Conservation (phyloP, 1,284 basidiomycete species). For the Boletus sp. region DNA sequence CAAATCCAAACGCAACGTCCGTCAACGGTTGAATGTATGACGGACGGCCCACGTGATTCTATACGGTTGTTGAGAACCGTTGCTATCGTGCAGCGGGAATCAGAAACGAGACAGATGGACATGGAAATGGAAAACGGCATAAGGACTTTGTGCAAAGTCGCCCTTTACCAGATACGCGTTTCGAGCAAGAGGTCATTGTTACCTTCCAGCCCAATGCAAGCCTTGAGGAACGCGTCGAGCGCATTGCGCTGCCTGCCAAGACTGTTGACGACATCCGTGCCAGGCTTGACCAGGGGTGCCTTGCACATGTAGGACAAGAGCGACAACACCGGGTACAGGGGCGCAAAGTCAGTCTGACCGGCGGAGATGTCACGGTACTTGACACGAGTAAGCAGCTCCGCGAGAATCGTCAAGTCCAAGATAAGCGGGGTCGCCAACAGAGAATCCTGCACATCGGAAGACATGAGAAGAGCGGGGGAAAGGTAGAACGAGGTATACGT, state of each 20-base stretch:
- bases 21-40: conserved; percentile 19
- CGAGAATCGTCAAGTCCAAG: conserved; percentile 89
- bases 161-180: conserved; percentile 79
- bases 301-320: conserved; percentile 95
- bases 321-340: conserved; percentile 84
- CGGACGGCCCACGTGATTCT: not conserved
- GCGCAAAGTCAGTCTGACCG: conserved; percentile 59
- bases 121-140: not conserved
- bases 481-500: conserved; percentile 18
- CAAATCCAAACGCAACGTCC: not conserved
- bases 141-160: not conserved
- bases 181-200: conserved; percentile 79
- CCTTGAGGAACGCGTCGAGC: conserved; percentile 90
- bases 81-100: too few relatives aligned
- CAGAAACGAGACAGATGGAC: too few relatives aligned
- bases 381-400: conserved; percentile 93
- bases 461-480: conserved; percentile 10
- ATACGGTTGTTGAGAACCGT: conserved; percentile 23
- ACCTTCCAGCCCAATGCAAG: conserved; percentile 85
- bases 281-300: conserved; percentile 96
- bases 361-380: conserved; percentile 68
- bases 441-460: conserved; percentile 62
- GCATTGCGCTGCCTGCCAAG: conserved; percentile 93
- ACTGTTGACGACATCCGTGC: conserved; percentile 92
- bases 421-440: conserved; percentile 94